These are phyloP conservation scores for Begonia peltatifolia DNA, from an alignment of 306 rosid genomes.

Conservation along the genomic window DNA sequence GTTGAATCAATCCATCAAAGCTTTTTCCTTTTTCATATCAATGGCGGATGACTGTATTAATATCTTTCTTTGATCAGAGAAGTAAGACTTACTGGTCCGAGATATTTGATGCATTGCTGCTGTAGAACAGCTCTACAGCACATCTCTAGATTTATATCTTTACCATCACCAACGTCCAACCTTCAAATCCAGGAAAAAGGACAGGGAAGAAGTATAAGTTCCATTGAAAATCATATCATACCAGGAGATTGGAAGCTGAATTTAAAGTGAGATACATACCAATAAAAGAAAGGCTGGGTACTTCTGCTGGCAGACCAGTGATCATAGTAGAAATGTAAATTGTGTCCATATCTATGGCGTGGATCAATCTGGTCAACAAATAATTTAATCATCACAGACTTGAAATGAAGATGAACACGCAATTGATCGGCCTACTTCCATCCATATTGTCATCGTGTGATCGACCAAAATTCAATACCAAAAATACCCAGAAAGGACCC, in stretches of 20 bases:
- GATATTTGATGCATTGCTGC: conserved; percentile 32
- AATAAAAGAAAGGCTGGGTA: conserved; percentile 42
- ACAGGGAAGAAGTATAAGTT: not conserved
- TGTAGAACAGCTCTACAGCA: conserved; percentile 22
- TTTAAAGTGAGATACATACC: conserved; percentile 11
- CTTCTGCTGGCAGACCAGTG: conserved; percentile 25
- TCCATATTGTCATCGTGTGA: no score
- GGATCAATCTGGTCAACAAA: conserved; percentile 31
- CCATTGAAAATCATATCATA: not conserved
- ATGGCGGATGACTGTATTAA: not conserved
- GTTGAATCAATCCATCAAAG: not conserved
- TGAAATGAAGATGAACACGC: no score
- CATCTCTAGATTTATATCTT: conserved; percentile 19
- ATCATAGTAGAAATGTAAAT: conserved; percentile 32
- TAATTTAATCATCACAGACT: not conserved
- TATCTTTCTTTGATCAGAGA: no score
- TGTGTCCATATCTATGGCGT: conserved; percentile 39
- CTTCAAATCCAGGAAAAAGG: conserved; percentile 21
- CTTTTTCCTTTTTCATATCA: not conserved
- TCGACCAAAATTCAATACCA: no score
- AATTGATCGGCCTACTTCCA: no score
- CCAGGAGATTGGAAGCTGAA: not conserved
- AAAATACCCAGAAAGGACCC: no score
- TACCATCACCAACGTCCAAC: conserved; percentile 50
- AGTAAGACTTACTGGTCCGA: conserved; percentile 30